Percentiles rank a stretch among this genome's conserved stretches.
phyloP scores from a whole-genome alignment of 139 green algal species.

The Spirogloea muscicola region DNA sequence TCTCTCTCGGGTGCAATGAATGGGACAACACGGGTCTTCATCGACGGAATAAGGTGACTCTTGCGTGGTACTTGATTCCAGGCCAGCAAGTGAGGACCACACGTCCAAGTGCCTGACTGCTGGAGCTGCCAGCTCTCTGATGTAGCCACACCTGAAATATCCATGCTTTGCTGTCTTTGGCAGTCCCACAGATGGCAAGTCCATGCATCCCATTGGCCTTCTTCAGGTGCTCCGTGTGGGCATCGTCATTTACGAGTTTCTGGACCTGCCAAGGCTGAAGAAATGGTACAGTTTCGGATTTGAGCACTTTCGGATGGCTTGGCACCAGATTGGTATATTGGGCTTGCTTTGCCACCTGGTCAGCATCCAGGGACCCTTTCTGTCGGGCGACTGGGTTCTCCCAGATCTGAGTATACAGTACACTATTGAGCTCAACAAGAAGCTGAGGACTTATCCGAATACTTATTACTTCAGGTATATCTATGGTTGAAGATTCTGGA shows the following conservation, averaged over 20 bases:
- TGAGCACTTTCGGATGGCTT: constrained; percentile 25
- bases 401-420: constrained; percentile 31
- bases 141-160: not conserved
- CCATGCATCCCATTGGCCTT: constrained; percentile 7
- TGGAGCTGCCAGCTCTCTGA: not conserved
- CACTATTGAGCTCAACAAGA: constrained; percentile 23
- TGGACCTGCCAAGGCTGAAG: constrained; percentile 29
- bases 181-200: constrained; percentile 1
- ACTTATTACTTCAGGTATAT: constrained; percentile 43
- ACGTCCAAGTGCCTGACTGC: not conserved
- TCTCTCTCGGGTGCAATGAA: constrained; percentile 43
- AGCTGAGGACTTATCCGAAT: constrained; percentile 17
- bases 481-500: not conserved
- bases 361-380: constrained; percentile 13
- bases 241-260: constrained; percentile 17
- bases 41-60: constrained; percentile 38
- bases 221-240: constrained; percentile 33
- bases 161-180: not conserved
- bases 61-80: too few species aligned
- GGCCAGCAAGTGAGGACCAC: too few species aligned
- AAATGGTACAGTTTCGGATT: constrained; percentile 34
- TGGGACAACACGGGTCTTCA: constrained; percentile 45
- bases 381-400: constrained; percentile 29
- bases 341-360: constrained; percentile 8
- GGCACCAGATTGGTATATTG: constrained; percentile 17